These are phyloP conservation scores for Dryadomyces quercivorus DNA, from an alignment of 2,329 filamentous ascomycete genomes.

Conservation along the genomic window DNA sequence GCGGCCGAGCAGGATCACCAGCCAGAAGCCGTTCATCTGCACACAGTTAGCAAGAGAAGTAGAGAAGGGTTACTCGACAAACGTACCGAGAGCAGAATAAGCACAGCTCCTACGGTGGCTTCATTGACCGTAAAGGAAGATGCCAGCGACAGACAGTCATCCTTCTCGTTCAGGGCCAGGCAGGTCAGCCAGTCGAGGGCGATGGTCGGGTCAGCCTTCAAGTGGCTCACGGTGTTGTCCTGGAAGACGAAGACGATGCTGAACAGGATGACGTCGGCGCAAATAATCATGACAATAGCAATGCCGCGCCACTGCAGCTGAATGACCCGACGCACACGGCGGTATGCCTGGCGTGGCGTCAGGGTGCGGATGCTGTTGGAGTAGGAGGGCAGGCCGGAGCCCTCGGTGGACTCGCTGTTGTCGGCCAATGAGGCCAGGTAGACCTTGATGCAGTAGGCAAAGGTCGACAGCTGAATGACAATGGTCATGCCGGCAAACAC, in stretches of 20 bases:
- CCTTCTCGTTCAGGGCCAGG: constrained; percentile 51
- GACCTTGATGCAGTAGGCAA: constrained; percentile 87
- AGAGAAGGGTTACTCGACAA: constrained; percentile 24
- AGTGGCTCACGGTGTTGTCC: constrained; percentile 55
- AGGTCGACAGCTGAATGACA: constrained; percentile 73
- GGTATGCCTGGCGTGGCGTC: constrained; percentile 77
- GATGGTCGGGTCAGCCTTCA: constrained; percentile 38
- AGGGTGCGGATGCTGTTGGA: constrained; percentile 62
- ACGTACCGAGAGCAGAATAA: constrained; percentile 70
- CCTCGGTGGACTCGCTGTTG: constrained; percentile 55
- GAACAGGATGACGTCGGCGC: constrained; percentile 89
- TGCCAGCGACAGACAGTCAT: constrained; percentile 51
- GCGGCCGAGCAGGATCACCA: constrained; percentile 68
- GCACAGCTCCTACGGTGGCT: constrained; percentile 64
- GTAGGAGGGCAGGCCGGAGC: constrained; percentile 63
- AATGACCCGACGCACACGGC: constrained; percentile 73
- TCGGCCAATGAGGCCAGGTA: constrained; percentile 78
- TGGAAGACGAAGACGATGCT: constrained; percentile 82
- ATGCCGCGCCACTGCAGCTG: constrained; percentile 92
- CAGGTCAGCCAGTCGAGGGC: constrained; percentile 60
- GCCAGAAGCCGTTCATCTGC: constrained; percentile 74
- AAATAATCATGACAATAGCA: constrained; percentile 76
- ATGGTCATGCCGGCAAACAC: constrained; percentile 65
- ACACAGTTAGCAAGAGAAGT: constrained; percentile 6
- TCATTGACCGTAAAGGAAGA: constrained; percentile 56